Evolutionary conservation across 768 basidiomycete species (phyloP).

Genomic region (Rossbeevera mucosa): DNA sequence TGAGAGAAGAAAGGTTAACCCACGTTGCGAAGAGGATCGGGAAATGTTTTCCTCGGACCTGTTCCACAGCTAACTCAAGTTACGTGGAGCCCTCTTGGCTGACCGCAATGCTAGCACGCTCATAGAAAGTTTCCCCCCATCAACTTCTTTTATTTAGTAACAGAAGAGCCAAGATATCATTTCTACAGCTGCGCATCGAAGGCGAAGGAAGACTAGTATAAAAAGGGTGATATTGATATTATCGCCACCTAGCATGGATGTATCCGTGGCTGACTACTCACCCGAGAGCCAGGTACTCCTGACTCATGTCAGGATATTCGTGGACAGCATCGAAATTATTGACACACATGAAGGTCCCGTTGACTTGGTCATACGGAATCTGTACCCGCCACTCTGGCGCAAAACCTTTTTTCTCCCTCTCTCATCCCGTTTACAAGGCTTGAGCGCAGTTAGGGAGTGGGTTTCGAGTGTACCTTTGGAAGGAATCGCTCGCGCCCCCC

Average conservation of each 20-base stretch:
- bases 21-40: conserved; percentile 16
- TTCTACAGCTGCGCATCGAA: conserved; percentile 9
- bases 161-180: conserved; percentile 6
- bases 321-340: conserved; percentile 10
- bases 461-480: neutral
- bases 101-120: neutral
- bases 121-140: neutral
- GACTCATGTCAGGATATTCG: conserved; percentile 12
- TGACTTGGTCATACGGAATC: conserved; percentile 13
- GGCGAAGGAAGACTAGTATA: neutral
- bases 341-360: conserved; percentile 9
- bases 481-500: neutral
- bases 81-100: neutral
- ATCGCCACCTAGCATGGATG: conserved; percentile 11
- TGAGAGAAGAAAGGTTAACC: conserved; percentile 19
- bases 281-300: neutral
- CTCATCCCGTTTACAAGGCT: neutral
- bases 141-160: conserved; percentile 14
- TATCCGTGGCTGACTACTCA: neutral
- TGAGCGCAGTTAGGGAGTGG: conserved; percentile 15
- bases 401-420: neutral
- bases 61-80: neutral
- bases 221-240: conserved; percentile 25
- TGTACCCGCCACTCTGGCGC: neutral
- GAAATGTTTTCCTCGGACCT: neutral